Conservation (phyloP, 148 eudicot genomes). For the Chenopodium berlandieri region DNA sequence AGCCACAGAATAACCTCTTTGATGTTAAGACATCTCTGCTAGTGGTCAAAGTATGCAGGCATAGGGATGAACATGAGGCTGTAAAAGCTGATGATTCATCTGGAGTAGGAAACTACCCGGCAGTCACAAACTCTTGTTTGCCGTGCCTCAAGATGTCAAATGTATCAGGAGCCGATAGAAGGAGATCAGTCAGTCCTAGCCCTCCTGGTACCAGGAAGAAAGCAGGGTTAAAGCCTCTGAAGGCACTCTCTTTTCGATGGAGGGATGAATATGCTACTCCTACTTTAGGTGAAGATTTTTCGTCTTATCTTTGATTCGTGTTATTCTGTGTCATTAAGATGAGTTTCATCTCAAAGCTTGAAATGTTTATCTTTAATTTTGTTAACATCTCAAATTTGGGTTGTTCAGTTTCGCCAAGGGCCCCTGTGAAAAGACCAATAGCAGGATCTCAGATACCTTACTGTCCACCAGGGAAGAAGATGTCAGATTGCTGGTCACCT, state of each 20-base stretch:
- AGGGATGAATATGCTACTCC: conserved; percentile 57
- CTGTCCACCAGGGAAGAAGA: conserved; percentile 70
- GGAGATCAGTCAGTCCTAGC: conserved; percentile 51
- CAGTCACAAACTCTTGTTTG: conserved; percentile 49
- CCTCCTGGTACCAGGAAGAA: conserved; percentile 61
- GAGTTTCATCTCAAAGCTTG: neutral
- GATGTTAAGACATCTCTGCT: conserved; percentile 37
- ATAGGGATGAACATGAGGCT: conserved; percentile 35
- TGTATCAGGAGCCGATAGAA: conserved; percentile 46
- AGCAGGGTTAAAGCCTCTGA: conserved; percentile 16
- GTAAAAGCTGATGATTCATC: conserved; percentile 29
- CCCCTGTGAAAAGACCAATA: conserved; percentile 68
- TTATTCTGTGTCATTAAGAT: neutral
- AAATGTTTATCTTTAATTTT: neutral
- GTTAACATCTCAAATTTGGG: neutral
- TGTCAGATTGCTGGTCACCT: conserved; percentile 84
- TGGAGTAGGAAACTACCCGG: conserved; percentile 37
- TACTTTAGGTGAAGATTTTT: conserved; percentile 40
- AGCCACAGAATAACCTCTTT: conserved; percentile 31
- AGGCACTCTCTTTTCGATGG: conserved; percentile 56
- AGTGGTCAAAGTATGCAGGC: conserved; percentile 41
- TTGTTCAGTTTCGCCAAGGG: conserved; percentile 65
- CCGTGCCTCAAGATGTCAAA: conserved; percentile 57
- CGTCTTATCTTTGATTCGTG: neutral
- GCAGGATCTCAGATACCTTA: conserved; percentile 87